Evolutionary conservation across 805 yeast species (phyloP), one percentile per base, ranked within the genome.

Genomic region (Metschnikowia lachancei): DNA sequence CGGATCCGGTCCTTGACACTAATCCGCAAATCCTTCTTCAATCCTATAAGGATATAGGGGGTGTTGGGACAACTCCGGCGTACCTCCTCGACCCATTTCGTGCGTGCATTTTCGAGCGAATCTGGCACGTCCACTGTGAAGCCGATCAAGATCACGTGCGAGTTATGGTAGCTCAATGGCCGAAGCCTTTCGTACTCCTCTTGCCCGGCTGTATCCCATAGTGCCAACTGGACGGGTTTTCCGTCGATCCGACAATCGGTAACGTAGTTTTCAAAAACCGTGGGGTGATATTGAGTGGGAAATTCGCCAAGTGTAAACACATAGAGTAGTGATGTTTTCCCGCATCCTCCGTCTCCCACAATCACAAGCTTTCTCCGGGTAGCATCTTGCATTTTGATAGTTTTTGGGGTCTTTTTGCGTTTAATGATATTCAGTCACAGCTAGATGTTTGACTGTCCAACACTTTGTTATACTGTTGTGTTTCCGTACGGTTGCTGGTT

Each of bases 181-280:
- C 97, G 78, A 48, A 91, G 70, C 49, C 97, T 71, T 62, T 90
- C 97, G 62, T 90, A 90, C 66, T 90, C 97, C 69, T 90, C 97
- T 67, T 90, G 97, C 2, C 97, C 97, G 2, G 97, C 97, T 1
- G 97, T 90, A 63, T 90, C 97, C 97, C 97, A 90, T 20, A 90
- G 68, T 1, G 95, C 91, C 46, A 90, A 67, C 52, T 89, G 85
- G 3, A 90, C 95, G 13, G 94, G 85, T 55, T 89, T 90, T 3
- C 97, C 97, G 60, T 90, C 97, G 16, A 91, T 95, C 47, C 96
- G 73, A 65, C 97, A 90, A 59, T 89, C 96, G 1, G 96, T 89
- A 13, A 90, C 96, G 63, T 91, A 89, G 64, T 91, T 90, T 57
- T 90, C 97, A 64, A 91, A 90, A 5, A 90, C 96, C 0, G 97